Base-by-base conservation (phyloP, 768 basidiomycete genomes). In the Auricularia heimuer region DNA sequence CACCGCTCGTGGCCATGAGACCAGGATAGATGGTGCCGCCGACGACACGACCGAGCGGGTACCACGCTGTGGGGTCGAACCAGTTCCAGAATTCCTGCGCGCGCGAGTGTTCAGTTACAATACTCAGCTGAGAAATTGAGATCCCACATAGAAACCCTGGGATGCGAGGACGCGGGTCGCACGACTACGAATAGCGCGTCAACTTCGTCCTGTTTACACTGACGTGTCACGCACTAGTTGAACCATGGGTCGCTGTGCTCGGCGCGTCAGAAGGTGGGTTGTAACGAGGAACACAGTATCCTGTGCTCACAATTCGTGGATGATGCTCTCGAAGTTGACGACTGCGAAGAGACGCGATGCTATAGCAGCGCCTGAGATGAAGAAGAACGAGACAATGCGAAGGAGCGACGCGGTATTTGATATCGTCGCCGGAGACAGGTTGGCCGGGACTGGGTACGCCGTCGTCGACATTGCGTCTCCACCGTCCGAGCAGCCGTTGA, bases 51-150 rank as follows among this genome's bases (percentile, higher is more conserved):
- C 97, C 97, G 0, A 99, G 86, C 11, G 97, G 97, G 71, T 99
- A 98, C 97, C 97, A 99, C 69, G 96, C 96, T 3, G 96, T 97
- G 24, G 95, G 95, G 77, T 99, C 97, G 74, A 99, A 99, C 97
- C 97, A 99, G 73, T 99, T 99, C 97, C 97, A 99, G 78, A 99
- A 98, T 86, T 91, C 96, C 94, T 97, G 67, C 16, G 64, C 54
- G 66, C n/a, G 45, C 39, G 63, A 54, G 69, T 54, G 70, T 63
- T 34, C 60, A n/a, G 7, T 63, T 3, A 18, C 3, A n/a, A 29
- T 29, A 2, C 29, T 3, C 29, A 29, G 29, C 29, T 29, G 29
- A 29, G 29, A 29, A 29, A 29, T 29, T 29, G 1, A 1, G 29
- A 29, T 29, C 91, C 65, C 68, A 96, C 95, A 80, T 98, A 95